These are phyloP conservation scores for Phycomyces blakesleeanus DNA, from an alignment of 192 early-diverging fungal species.

Conservation along the genomic window DNA sequence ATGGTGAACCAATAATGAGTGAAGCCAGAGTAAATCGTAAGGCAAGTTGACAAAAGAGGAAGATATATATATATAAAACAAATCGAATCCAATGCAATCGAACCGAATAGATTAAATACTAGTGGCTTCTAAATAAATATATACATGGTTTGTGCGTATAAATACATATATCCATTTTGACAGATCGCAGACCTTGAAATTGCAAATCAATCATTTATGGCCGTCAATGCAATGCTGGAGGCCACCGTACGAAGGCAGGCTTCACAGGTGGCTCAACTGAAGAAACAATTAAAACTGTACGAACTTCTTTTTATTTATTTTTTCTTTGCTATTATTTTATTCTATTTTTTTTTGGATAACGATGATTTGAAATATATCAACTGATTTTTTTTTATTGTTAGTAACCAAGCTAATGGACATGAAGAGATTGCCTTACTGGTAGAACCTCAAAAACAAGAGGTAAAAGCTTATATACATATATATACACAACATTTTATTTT, in stretches of 20 bases:
- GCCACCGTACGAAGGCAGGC: constrained; percentile 46
- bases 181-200: constrained; percentile 36
- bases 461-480: too few relatives aligned
- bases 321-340: background rate
- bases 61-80: too few relatives aligned
- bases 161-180: background rate
- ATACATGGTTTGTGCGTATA: background rate
- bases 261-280: constrained; percentile 43
- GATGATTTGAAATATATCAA: background rate
- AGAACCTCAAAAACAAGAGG: background rate
- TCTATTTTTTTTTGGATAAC: background rate
- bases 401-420: too few relatives aligned
- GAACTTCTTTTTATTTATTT: background rate
- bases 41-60: too few relatives aligned
- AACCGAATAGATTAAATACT: too few relatives aligned
- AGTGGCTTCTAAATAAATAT: too few relatives aligned
- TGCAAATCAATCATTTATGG: constrained; percentile 46
- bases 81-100: too few relatives aligned
- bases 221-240: constrained; percentile 50
- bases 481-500: too few relatives aligned
- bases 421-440: too few relatives aligned
- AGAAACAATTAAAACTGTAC: constrained; percentile 22
- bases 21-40: constrained; percentile 19
- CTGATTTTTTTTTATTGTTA: background rate
- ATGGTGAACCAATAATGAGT: constrained; percentile 6